Conservation (phyloP, 1,139 yeast species). For the Schizosaccharomyces versatilis region DNA sequence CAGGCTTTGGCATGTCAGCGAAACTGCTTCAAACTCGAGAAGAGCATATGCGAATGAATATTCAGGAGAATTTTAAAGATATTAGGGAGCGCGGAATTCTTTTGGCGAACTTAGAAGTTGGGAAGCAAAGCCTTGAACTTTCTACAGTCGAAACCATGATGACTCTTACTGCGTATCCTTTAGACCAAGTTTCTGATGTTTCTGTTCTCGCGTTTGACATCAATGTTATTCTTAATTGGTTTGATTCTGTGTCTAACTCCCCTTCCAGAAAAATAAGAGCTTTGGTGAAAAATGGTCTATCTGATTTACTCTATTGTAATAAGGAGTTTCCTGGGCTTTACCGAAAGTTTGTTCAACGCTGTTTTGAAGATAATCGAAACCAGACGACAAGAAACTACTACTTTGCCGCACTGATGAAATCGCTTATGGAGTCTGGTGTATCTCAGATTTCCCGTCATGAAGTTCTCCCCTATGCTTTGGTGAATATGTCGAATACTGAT, state of each 20-base stretch:
- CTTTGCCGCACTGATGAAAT: constrained; percentile 47
- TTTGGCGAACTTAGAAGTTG: constrained; percentile 65
- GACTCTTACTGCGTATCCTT: constrained; percentile 32
- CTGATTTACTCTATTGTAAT: not conserved
- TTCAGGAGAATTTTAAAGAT: constrained; percentile 17
- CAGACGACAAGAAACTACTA: constrained; percentile 40
- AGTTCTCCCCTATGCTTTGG: not conserved
- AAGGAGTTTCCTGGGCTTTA: constrained; percentile 22
- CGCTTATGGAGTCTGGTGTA: constrained; percentile 21
- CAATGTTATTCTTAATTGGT: constrained; percentile 51
- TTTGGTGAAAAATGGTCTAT: not conserved
- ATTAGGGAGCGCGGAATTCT: constrained; percentile 23
- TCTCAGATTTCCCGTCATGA: not conserved
- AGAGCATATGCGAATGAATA: constrained; percentile 27
- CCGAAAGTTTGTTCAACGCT: constrained; percentile 41
- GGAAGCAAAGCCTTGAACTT: constrained; percentile 45
- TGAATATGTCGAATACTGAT: not conserved
- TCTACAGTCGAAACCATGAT: constrained; percentile 74
- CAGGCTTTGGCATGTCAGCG: constrained; percentile 58
- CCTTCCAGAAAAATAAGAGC: not conserved
- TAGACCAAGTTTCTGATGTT: constrained; percentile 17
- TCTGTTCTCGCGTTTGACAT: constrained; percentile 46
- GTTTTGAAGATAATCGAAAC: constrained; percentile 36
- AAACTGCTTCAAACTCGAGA: constrained; percentile 47
- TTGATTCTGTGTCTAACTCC: constrained; percentile 26